phyloP scores from a whole-genome alignment of 108 stramenopile genomes.

The Aurantiochytrium sp. region DNA sequence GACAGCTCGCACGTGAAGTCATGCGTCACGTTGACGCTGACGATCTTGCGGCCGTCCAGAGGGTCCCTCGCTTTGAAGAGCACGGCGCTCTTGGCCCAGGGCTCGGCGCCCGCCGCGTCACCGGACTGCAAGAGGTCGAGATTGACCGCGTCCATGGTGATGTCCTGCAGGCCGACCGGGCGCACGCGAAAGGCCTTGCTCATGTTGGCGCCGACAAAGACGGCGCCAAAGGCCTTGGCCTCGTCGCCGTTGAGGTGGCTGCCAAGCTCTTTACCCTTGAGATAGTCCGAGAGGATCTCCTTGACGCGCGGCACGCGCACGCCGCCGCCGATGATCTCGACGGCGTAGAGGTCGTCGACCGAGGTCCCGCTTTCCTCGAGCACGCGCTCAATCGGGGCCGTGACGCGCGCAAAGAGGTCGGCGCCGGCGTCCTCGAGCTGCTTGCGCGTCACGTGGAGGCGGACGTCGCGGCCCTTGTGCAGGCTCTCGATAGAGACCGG shows the following conservation, averaged over 20 bases:
- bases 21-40: slow-evolving; percentile 84
- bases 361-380: slow-evolving; percentile 68
- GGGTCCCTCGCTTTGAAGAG: slow-evolving; percentile 76
- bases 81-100: slow-evolving; percentile 80
- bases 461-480: slow-evolving; percentile 80
- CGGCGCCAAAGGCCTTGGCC: slow-evolving; percentile 93
- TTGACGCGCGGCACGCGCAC: slow-evolving; percentile 93
- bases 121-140: slow-evolving; percentile 63
- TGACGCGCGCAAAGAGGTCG: slow-evolving; percentile 73
- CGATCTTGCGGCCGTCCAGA: slow-evolving; percentile 84
- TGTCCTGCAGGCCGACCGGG: slow-evolving; percentile 87
- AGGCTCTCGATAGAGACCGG: slow-evolving; percentile 89
- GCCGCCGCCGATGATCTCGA: slow-evolving; percentile 97
- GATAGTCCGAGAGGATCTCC: slow-evolving; percentile 54
- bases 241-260: slow-evolving; percentile 99
- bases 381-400: slow-evolving; percentile 63
- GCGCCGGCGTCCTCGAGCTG: slow-evolving; percentile 80
- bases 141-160: slow-evolving; percentile 75
- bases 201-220: slow-evolving; percentile 96
- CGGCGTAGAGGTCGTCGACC: slow-evolving; percentile 75
- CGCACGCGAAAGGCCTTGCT: slow-evolving; percentile 92
- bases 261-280: slow-evolving; percentile 59
- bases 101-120: slow-evolving; percentile 34
- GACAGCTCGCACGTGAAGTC: slow-evolving; percentile 74
- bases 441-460: slow-evolving; percentile 70